These are phyloP conservation scores for Centella asiatica DNA, from an alignment of 129 eudicot genomes.

Conservation along the genomic window DNA sequence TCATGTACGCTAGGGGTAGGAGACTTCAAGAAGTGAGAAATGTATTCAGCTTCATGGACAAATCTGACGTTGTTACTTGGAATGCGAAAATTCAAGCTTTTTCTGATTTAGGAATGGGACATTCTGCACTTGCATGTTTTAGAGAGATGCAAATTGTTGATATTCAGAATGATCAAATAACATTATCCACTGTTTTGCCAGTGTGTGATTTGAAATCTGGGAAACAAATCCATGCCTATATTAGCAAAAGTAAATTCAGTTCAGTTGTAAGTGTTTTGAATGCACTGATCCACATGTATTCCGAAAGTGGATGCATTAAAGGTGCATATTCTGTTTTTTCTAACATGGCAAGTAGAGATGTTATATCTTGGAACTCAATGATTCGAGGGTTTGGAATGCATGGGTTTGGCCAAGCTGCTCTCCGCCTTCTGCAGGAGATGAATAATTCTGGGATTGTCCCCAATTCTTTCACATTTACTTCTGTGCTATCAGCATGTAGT, in stretches of 20 bases:
- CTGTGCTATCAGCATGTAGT: slow-evolving; percentile 37
- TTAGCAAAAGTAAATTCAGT: slow-evolving; percentile 11
- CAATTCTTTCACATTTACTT: slow-evolving; percentile 26
- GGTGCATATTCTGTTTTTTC: slow-evolving; percentile 24
- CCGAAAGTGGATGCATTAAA: slow-evolving; percentile 24
- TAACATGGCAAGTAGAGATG: slow-evolving; percentile 23
- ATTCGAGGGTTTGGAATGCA: slow-evolving; percentile 30
- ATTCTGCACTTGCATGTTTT: slow-evolving; percentile 20
- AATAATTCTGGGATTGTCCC: slow-evolving; percentile 22
- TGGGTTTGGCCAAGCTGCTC: slow-evolving; percentile 26
- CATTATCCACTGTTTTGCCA: slow-evolving; percentile 29
- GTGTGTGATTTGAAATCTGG: slow-evolving; percentile 27
- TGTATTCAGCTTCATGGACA: slow-evolving; percentile 32
- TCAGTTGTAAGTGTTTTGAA: slow-evolving; percentile 18
- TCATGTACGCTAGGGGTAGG: slow-evolving; percentile 23
- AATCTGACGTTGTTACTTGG: slow-evolving; percentile 33
- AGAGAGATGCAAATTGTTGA: slow-evolving; percentile 21
- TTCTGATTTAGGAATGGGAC: slow-evolving; percentile 17
- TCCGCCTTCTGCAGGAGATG: slow-evolving; percentile 27
- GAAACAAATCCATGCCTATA: slow-evolving; percentile 33
- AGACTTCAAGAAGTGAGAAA: slow-evolving; percentile 18
- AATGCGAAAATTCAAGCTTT: slow-evolving; percentile 30
- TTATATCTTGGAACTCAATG: slow-evolving; percentile 38
- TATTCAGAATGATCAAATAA: slow-evolving; percentile 21
- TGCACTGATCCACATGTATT: slow-evolving; percentile 37